Evolutionary conservation across 78 protist species (phyloP).

Genomic region (Carpediemonas membranifera): DNA sequence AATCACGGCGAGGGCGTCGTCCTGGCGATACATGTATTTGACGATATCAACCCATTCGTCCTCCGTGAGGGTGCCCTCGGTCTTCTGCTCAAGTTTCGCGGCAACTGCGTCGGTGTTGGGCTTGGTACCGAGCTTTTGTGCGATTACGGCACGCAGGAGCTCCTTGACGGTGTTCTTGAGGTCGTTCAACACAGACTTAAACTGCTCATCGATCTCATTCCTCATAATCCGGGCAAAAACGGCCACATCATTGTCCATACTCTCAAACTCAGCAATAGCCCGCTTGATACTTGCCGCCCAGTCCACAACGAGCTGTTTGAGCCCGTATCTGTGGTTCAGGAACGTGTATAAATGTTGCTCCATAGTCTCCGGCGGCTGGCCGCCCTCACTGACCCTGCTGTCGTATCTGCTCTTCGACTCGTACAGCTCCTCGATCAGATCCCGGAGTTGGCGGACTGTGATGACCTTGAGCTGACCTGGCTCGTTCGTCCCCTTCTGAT

Average conservation of each 20-base stretch:
- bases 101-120: not conserved
- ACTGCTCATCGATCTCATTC: conserved; percentile 36
- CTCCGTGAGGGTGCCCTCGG: conserved; percentile 16
- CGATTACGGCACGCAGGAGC: conserved; percentile 21
- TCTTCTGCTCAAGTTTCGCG: conserved; percentile 8
- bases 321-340: conserved; percentile 27
- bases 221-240: conserved; percentile 23
- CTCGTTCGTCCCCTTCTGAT: not conserved
- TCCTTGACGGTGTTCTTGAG: conserved; percentile 29
- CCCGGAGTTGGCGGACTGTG: not conserved
- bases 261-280: not conserved
- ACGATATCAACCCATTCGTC: conserved; percentile 31
- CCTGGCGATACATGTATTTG: conserved; percentile 32
- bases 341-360: conserved; percentile 28
- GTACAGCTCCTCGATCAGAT: conserved; percentile 30
- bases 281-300: conserved; percentile 13
- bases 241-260: conserved; percentile 32
- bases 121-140: too few species aligned
- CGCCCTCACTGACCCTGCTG: not conserved
- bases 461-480: not conserved
- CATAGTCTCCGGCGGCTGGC: conserved; percentile 37
- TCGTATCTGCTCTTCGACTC: conserved; percentile 31
- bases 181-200: conserved; percentile 16
- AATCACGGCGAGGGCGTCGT: conserved; percentile 27
- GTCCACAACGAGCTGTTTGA: conserved; percentile 8